Percentiles rank a stretch among this genome's conserved stretches.
These are phyloP conservation scores for Paraphaeosphaeria minitans DNA, from an alignment of 2,329 filamentous ascomycete species.

Conservation along the genomic window DNA sequence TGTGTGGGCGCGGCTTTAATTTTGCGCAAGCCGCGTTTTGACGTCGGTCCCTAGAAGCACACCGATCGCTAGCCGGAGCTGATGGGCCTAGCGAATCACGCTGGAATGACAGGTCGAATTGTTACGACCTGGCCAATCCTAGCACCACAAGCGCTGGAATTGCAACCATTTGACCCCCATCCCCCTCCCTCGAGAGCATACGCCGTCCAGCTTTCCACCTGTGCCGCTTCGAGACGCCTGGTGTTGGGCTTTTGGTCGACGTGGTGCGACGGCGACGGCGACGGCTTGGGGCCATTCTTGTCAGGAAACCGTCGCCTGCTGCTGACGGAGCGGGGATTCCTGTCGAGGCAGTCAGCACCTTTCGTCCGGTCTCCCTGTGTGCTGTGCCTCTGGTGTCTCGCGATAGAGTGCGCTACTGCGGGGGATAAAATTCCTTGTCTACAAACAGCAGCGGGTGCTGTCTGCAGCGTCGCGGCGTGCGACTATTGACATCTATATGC, in stretches of 20 bases:
- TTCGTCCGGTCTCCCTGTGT: conserved; percentile 24
- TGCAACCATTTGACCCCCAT: conserved; percentile 1
- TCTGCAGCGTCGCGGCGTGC: conserved; percentile 28
- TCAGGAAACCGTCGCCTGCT: conserved; percentile 15
- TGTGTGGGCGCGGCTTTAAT: conserved; percentile 18
- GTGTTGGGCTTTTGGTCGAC: conserved; percentile 20
- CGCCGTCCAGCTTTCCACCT: conserved; percentile 5
- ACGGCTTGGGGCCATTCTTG: conserved; percentile 10
- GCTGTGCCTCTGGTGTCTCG: conserved; percentile 20
- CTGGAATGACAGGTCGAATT: conserved; percentile 1
- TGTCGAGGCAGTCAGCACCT: conserved; percentile 19
- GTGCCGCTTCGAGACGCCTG: no score
- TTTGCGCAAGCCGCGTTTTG: conserved; percentile 21
- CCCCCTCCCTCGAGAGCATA: background rate
- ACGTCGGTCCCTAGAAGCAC: conserved; percentile 14
- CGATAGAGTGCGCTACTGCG: conserved; percentile 26
- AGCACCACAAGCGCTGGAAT: background rate
- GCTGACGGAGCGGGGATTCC: conserved; percentile 28
- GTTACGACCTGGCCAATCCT: conserved; percentile 11
- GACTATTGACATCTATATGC: conserved; percentile 24
- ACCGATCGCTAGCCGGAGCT: conserved; percentile 20
- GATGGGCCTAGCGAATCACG: conserved; percentile 15
- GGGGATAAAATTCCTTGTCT: conserved; percentile 29
- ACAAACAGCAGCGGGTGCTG: conserved; percentile 12
- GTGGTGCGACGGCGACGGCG: conserved; percentile 8